Evolutionary conservation across 2,329 filamentous ascomycete species (phyloP).

Genomic region (Ascochyta rabiei): DNA sequence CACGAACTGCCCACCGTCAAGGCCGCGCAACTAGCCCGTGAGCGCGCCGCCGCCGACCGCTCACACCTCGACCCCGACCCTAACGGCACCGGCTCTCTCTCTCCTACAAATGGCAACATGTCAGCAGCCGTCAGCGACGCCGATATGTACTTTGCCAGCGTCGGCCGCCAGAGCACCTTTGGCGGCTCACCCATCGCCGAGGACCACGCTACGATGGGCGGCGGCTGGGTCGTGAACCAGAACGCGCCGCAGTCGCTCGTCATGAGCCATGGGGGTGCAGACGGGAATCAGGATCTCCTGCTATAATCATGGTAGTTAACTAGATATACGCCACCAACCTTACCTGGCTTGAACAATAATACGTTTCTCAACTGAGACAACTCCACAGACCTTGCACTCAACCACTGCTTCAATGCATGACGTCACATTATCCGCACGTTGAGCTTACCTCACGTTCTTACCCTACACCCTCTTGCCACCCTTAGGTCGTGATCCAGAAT

Average conservation of each 20-base stretch:
- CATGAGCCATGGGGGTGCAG: slow-evolving; percentile 35
- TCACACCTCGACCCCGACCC: slow-evolving; percentile 34
- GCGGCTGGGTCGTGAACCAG: slow-evolving; percentile 47
- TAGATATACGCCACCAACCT: too few species aligned
- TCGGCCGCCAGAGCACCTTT: slow-evolving; percentile 45
- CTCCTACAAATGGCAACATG: slow-evolving; percentile 55
- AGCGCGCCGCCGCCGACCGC: slow-evolving; percentile 42
- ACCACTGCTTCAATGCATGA: too few species aligned
- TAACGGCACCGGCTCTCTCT: slow-evolving; percentile 34
- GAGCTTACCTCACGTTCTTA: too few species aligned
- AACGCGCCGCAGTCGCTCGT: slow-evolving; percentile 40
- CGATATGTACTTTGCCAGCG: slow-evolving; percentile 83
- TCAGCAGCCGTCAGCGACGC: slow-evolving; percentile 80
- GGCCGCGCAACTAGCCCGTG: slow-evolving; percentile 48
- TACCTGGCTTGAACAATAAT: too few species aligned
- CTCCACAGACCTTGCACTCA: too few species aligned
- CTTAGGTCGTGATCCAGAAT: too few species aligned
- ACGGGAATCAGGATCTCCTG: slow-evolving; percentile 41
- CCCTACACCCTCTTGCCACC: too few species aligned
- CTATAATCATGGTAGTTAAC: slow-evolving; percentile 13
- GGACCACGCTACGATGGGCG: slow-evolving; percentile 35
- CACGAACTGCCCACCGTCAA: slow-evolving; percentile 65
- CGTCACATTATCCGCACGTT: too few species aligned
- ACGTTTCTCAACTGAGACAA: too few species aligned
- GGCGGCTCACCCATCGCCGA: slow-evolving; percentile 42